phyloP scores from a whole-genome alignment of 768 basidiomycete species.

The Psilocybe sp. region DNA sequence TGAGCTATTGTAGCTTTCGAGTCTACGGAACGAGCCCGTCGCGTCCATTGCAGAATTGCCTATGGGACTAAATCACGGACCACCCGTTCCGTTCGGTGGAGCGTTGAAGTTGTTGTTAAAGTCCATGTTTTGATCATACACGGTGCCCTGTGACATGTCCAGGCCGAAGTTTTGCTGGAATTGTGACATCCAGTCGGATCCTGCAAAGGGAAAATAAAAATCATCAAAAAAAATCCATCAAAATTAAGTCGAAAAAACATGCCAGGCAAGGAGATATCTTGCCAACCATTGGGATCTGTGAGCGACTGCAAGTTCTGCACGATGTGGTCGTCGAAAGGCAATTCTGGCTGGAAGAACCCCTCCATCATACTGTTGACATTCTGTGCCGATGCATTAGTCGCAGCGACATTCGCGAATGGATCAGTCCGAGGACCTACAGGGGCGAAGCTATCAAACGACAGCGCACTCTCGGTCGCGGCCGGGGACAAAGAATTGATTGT shows the following conservation, averaged over 20 bases:
- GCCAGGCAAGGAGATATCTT: conserved; percentile 55
- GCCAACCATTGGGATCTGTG: conserved; percentile 52
- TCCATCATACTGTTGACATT: conserved; percentile 25
- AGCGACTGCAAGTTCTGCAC: conserved; percentile 61
- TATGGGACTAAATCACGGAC: not conserved
- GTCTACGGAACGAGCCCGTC: no score
- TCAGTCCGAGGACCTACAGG: conserved; percentile 39
- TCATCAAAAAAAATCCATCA: no score
- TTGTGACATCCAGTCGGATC: conserved; percentile 37
- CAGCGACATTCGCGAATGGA: conserved; percentile 29
- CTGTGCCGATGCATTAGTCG: conserved; percentile 10
- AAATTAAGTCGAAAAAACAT: conserved; percentile 15
- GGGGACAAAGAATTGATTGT: conserved; percentile 44
- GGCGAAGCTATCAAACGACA: conserved; percentile 47
- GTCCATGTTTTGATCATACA: conserved; percentile 24
- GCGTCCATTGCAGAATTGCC: no score
- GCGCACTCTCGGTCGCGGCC: conserved; percentile 39
- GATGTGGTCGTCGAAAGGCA: conserved; percentile 58
- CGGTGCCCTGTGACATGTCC: conserved; percentile 20
- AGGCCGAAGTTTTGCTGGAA: conserved; percentile 39
- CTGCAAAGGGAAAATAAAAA: conserved; percentile 14
- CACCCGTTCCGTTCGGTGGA: conserved; percentile 11
- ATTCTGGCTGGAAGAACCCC: conserved; percentile 49
- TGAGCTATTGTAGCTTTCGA: no score
- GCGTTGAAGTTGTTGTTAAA: conserved; percentile 21